Base-by-base conservation (phyloP, 345 rosid genomes). In the Lepidium africanum region DNA sequence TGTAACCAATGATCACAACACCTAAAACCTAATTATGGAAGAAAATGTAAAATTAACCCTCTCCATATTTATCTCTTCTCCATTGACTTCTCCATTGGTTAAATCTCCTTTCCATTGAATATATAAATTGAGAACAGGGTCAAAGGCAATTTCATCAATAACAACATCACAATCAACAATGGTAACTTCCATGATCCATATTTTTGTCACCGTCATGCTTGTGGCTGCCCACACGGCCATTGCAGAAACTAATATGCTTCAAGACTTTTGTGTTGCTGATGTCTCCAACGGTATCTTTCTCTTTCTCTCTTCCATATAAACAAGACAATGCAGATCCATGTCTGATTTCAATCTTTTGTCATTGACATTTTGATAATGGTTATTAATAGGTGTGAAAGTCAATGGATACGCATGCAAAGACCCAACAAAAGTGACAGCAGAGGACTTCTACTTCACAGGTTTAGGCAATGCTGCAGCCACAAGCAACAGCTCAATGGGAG, bases 261-360 rank as follows among this genome's bases (percentile, higher is more conserved):
- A 92, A 75, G 98, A 92, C 69, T 50, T 92, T 42, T 92, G 98
- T 50, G 98, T 89, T 51, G 98, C 98, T 38, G 91, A 92, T 72
- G 81, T 80, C 54, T 17, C 73, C 65, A 77, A 83, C 9, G 81
- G 93, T 85, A 72, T 9, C 17, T 7, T 54, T 16, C 43, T 41
- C 66, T 52, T n/a, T 43, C 23, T 63, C 12, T 37, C 45, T 43
- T 32, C 10, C 9, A 7, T 16, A 35, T 60, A 19, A 4, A 10
- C 9, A 6, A 50, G 2, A 45, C 33, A 5, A 19, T 23, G n/a
- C 35, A 45, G 14, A 48, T 10, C 12, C 40, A 54, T 35, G 25
- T n/a, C 27, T 9, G 14, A 40, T 70, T n/a, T 14, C 40, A 52
- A 42, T 25, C 3, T 10, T 8, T 14, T 50, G 50, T 60, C 11